Conservation (phyloP, 2,329 filamentous ascomycete genomes). For the Corynespora cassiicola region DNA sequence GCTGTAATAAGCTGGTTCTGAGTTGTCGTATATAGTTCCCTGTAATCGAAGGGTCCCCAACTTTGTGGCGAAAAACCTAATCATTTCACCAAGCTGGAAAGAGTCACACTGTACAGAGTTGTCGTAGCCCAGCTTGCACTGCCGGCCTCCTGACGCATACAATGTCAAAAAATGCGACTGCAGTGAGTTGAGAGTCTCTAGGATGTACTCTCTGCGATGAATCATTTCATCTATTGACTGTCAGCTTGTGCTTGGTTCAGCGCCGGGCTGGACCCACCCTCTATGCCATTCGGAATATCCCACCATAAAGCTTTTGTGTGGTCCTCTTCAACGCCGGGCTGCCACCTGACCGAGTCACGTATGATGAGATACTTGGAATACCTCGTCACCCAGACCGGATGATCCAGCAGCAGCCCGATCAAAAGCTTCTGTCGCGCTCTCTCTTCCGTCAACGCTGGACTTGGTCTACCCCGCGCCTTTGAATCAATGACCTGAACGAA, state of each 20-base stretch:
- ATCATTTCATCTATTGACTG: constrained; percentile 67
- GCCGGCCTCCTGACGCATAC: constrained; percentile 71
- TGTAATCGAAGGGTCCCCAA: constrained; percentile 66
- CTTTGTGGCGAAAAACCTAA: constrained; percentile 72
- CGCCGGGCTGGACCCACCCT: constrained; percentile 62
- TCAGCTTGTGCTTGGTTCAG: no score
- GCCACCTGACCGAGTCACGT: constrained; percentile 69
- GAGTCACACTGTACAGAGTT: constrained; percentile 75
- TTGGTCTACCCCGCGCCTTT: constrained; percentile 51
- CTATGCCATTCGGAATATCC: constrained; percentile 72
- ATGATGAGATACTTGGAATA: constrained; percentile 71
- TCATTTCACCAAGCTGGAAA: constrained; percentile 79
- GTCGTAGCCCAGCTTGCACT: constrained; percentile 78
- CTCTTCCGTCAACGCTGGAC: constrained; percentile 63
- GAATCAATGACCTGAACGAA: constrained; percentile 50
- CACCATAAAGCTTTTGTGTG: constrained; percentile 67
- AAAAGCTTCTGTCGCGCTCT: constrained; percentile 72
- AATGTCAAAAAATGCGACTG: constrained; percentile 71
- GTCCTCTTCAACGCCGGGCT: constrained; percentile 43
- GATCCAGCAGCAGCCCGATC: constrained; percentile 69
- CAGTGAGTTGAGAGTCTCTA: constrained; percentile 73
- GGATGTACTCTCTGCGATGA: constrained; percentile 68
- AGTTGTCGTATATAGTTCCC: constrained; percentile 49
- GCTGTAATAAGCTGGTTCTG: constrained; percentile 57
- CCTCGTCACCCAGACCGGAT: constrained; percentile 65